Evolutionary conservation across 1,284 basidiomycete species (phyloP).

Genomic region (Apiotrichum sp.): DNA sequence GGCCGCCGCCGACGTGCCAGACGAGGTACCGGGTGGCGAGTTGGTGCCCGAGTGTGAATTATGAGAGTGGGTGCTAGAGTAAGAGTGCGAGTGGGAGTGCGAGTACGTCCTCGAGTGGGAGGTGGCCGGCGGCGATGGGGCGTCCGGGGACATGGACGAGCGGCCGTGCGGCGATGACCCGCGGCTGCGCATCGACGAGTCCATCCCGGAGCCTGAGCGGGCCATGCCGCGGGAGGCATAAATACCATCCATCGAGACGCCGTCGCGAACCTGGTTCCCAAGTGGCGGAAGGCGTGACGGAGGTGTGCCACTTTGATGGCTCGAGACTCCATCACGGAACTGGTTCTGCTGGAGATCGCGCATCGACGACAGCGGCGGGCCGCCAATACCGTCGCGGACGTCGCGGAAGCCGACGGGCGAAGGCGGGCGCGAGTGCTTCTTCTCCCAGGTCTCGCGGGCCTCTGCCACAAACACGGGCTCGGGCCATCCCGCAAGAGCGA

Average conservation of each 20-base stretch:
- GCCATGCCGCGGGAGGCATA: background rate
- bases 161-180: background rate
- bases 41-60: background rate
- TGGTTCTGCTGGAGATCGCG: background rate
- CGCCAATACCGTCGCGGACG: conserved; percentile 12
- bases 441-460: conserved; percentile 14
- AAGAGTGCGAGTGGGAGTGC: background rate
- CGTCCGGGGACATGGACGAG: background rate
- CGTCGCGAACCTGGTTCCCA: background rate
- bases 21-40: background rate
- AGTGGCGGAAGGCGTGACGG: conserved; percentile 5
- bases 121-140: background rate
- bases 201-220: background rate
- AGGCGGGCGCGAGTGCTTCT: conserved; percentile 14
- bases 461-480: conserved; percentile 31
- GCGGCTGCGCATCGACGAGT: background rate
- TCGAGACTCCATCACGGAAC: background rate
- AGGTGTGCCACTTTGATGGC: background rate
- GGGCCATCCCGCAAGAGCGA: conserved; percentile 35
- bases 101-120: background rate
- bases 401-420: conserved; percentile 13
- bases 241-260: background rate
- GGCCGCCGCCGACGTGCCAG: background rate
- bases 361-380: background rate
- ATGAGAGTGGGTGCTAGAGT: background rate